These are phyloP conservation scores for Sarcodon sp. DNA, from an alignment of 768 basidiomycete species.

Conservation along the genomic window DNA sequence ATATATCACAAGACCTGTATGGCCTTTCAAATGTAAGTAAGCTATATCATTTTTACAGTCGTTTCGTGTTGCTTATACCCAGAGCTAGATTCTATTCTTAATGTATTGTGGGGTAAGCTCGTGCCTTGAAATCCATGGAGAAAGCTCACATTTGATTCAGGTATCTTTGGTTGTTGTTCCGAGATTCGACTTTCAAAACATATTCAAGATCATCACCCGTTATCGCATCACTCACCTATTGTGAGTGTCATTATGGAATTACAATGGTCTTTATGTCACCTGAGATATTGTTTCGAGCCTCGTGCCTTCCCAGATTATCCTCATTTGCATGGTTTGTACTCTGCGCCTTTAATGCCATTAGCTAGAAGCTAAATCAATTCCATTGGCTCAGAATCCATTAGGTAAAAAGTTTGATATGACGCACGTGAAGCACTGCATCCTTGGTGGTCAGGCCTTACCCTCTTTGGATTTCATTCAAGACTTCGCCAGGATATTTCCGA, in stretches of 20 bases:
- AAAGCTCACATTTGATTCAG: slow-evolving; percentile 4
- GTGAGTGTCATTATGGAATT: slow-evolving; percentile 8
- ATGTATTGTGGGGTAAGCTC: slow-evolving; percentile 15
- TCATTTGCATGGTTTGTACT: slow-evolving; percentile 20
- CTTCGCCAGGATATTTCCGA: slow-evolving; percentile 32
- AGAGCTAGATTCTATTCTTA: neutral
- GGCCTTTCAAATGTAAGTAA: neutral
- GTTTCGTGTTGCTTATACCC: neutral
- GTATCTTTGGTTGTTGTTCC: slow-evolving; percentile 18
- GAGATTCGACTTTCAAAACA: slow-evolving; percentile 18
- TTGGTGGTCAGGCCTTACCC: slow-evolving; percentile 47
- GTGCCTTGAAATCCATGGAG: neutral
- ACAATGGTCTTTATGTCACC: too few species aligned
- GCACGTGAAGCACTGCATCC: slow-evolving; percentile 33
- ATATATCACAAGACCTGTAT: neutral
- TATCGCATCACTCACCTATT: slow-evolving; percentile 20
- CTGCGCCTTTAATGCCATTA: slow-evolving; percentile 2
- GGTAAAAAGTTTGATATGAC: slow-evolving; percentile 28
- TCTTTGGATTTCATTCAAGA: slow-evolving; percentile 33
- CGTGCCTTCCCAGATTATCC: slow-evolving; percentile 22
- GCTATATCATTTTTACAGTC: neutral
- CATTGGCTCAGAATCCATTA: slow-evolving; percentile 20
- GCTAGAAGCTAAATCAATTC: neutral
- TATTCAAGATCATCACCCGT: slow-evolving; percentile 21
- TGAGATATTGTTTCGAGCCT: slow-evolving; percentile 8